Base-by-base conservation (phyloP, 768 basidiomycete genomes). In the Lactarius trivialis region DNA sequence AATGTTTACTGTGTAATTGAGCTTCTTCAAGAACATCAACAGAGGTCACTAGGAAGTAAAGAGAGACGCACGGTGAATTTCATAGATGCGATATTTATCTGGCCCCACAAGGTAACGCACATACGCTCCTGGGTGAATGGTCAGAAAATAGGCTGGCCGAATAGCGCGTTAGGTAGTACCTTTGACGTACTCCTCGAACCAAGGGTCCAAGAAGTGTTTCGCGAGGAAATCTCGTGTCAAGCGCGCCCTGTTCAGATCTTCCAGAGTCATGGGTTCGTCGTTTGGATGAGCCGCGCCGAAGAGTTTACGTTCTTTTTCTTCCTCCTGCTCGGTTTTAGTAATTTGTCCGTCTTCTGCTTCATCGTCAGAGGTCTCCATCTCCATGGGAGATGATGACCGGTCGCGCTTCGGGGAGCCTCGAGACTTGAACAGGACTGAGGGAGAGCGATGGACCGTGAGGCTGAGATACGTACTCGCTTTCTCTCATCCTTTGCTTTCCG, bases 401-500 rank as follows among this genome's bases (percentile, higher is more conserved):
- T 89, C 86, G 21, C 84, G 82, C 69, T 83, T 83, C 4, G 86
- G 85, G 14, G 86, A 85, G 66, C 82, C 86, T 65, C 41, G 65
- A 51, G 58, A 41, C 69, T 70, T 67, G 53, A 50, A 24, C 28
- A 56, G 26, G 56, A 67, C 67, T 64, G 60, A 52, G 53, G 50
- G 28, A 66, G 54, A 52, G 50, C 58, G 48, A 36, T 53, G 52
- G 48, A 53, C 48, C 9, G 24, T 26, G 15, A 17, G 24, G 53
- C 19, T 9, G 19, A 37, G 21, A 55, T 43, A 72, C 84, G 65
- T 73, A 93, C 94, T 63, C 86, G 82, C 72, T 86, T 89, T 74
- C 88, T 87, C 73, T 95, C 91, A 66, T 88, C 91, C 75, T 93
- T 95, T 9, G 91, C 93, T 68, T 87, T 90, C 37, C 95, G 82